Percentiles rank a stretch among this genome's conserved stretches.
Conservation (phyloP, 2,329 filamentous ascomycete species). For the Elsinoe ampelina region DNA sequence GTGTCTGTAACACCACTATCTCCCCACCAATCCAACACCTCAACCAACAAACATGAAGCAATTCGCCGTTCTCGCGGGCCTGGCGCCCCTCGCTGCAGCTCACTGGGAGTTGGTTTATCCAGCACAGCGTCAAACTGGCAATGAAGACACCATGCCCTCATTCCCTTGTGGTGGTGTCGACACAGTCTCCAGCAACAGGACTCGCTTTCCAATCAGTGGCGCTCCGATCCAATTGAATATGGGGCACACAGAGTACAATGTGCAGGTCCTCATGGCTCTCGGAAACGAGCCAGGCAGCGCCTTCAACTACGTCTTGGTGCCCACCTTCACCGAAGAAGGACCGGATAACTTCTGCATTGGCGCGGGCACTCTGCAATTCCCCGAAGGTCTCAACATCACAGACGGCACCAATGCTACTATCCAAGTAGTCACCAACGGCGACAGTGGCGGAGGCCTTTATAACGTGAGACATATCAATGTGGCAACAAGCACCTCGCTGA, state of each 20-base stretch:
- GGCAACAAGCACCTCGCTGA: slow-evolving; percentile 3
- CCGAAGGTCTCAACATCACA: slow-evolving; percentile 39
- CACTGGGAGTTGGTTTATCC: slow-evolving; percentile 51
- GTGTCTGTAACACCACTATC: neutral
- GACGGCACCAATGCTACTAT: slow-evolving; percentile 58
- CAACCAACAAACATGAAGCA: neutral
- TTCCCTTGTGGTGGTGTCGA: slow-evolving; percentile 46
- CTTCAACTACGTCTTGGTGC: slow-evolving; percentile 61
- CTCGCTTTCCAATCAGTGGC: slow-evolving; percentile 39
- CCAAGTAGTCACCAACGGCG: slow-evolving; percentile 58
- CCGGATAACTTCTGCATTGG: slow-evolving; percentile 59
- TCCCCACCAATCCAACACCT: neutral
- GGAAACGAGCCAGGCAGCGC: slow-evolving; percentile 46
- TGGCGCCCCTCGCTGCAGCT: slow-evolving; percentile 40
- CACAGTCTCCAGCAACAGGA: slow-evolving; percentile 36
- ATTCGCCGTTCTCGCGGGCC: slow-evolving; percentile 26
- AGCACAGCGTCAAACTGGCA: slow-evolving; percentile 37
- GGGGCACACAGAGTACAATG: slow-evolving; percentile 43
- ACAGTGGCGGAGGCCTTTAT: slow-evolving; percentile 54
- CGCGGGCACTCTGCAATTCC: slow-evolving; percentile 41
- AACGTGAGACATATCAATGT: slow-evolving; percentile 35
- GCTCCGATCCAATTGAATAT: slow-evolving; percentile 44
- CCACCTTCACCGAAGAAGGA: slow-evolving; percentile 50
- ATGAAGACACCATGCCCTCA: slow-evolving; percentile 37
- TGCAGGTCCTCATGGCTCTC: slow-evolving; percentile 46